Evolutionary conservation across 768 basidiomycete species (phyloP).

Genomic region (Tylopilus balloui): DNA sequence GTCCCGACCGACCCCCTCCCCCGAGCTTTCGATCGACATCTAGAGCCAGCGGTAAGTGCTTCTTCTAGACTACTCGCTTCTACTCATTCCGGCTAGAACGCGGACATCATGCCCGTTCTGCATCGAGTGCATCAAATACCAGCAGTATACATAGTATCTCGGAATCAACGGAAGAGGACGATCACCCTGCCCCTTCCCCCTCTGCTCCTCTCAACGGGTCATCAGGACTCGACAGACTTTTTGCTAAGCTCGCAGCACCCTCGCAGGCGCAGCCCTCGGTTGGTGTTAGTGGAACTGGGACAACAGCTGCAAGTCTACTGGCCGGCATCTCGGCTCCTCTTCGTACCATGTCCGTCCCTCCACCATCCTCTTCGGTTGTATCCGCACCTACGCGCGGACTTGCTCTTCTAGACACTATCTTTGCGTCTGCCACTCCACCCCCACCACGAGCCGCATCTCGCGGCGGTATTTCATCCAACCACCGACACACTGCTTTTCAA

Average conservation of each 20-base stretch:
- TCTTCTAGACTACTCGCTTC: not conserved
- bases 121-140: conserved; percentile 32
- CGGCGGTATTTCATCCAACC: conserved; percentile 3
- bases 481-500: conserved; percentile 14
- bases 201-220: conserved; percentile 14
- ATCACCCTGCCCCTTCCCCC: conserved; percentile 9
- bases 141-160: conserved; percentile 35
- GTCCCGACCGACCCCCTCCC: conserved; percentile 61
- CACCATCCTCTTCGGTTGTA: conserved; percentile 26
- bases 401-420: conserved; percentile 62
- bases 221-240: conserved; percentile 42
- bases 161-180: conserved; percentile 29
- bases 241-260: conserved; percentile 36
- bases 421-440: conserved; percentile 57
- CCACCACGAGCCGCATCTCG: conserved; percentile 21
- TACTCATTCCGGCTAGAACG: conserved; percentile 18
- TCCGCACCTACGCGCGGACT: conserved; percentile 44
- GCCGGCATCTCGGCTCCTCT: conserved; percentile 46
- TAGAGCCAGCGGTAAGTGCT: conserved; percentile 26
- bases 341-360: conserved; percentile 28
- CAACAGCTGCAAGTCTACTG: conserved; percentile 42
- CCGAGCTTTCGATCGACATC: conserved; percentile 41
- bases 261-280: conserved; percentile 20
- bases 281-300: conserved; percentile 23
- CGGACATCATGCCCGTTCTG: conserved; percentile 26